Base-by-base conservation (phyloP, 805 yeast genomes). In the Brettanomyces sp. region DNA sequence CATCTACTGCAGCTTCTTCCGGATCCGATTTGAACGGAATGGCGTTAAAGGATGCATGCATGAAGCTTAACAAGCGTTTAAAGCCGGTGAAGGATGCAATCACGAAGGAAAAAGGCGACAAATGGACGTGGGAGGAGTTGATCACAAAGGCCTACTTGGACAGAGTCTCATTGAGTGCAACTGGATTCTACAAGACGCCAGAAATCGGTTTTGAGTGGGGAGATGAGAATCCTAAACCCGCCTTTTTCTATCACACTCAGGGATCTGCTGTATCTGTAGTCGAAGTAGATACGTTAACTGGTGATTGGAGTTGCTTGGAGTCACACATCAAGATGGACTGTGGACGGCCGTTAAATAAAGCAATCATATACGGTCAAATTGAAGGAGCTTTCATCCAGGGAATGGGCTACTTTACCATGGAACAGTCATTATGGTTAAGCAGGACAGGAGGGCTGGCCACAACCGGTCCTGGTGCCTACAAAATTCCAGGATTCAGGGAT, bases 321-420 rank as follows among this genome's bases (percentile, higher is more conserved):
- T 57, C 71, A 4, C 73, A 70, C 49, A 66, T 72, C 44, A 66
- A 67, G 56, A 70, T 72, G 75, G 76, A 72, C 55, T 65, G 69
- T 45, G 76, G 76, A 21, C 66, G 74, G 25, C 69, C 76, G 8
- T 56, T 72, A 44, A 72, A 72, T 51, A 69, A 70, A 49, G 76
- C 76, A 13, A 71, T 72, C 45, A 75, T 71, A 47, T 70, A 69
- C 52, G 76, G 76, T 6, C 77, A 72, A 56, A 72, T 72, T 36
- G 76, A 72, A 51, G 76, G 77, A 35, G 77, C 76, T 0, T 72
- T 66, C 49, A 63, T 72, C 11, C 77, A 72, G 55, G 77, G 76
- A 23, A 70, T 70, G 59, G 77, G 77, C 4, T 60, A 72, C 28
- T 72, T 67, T 51, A 72, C 76, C 1, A 66, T 72, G 53, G 76